Evolutionary conservation across 148 eudicot species (phyloP).

Genomic region (Amaranthus hypochondriacus): DNA sequence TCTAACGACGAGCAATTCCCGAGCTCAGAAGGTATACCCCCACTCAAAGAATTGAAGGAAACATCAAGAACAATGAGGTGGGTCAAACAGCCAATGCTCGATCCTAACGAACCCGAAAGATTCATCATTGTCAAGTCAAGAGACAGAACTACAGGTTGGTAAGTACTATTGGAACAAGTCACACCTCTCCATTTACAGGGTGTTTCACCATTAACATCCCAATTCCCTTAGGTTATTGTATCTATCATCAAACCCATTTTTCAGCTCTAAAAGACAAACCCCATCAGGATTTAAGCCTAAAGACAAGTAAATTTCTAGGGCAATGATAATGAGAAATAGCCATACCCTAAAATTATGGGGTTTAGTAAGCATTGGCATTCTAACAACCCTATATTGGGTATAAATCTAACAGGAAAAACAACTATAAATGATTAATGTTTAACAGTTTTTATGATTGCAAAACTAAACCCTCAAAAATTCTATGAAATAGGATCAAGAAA

Average conservation of each 20-base stretch:
- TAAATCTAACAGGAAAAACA: constrained; percentile 3
- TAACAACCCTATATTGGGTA: constrained; percentile 16
- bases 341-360: constrained; percentile 26
- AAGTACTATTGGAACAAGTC: constrained; percentile 39
- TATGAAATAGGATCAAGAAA: constrained; percentile 6
- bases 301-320: constrained; percentile 33
- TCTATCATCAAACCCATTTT: constrained; percentile 43
- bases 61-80: constrained; percentile 44
- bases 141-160: constrained; percentile 42
- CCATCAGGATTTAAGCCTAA: constrained; percentile 79
- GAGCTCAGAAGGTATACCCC: constrained; percentile 61
- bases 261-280: constrained; percentile 58
- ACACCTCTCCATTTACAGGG: constrained; percentile 92
- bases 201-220: constrained; percentile 59
- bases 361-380: constrained; percentile 36
- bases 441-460: not conserved
- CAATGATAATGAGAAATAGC: constrained; percentile 29
- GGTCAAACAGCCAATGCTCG: constrained; percentile 61
- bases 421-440: not conserved
- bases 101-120: constrained; percentile 66
- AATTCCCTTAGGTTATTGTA: constrained; percentile 41
- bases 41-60: constrained; percentile 50
- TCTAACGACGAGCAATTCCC: constrained; percentile 55
- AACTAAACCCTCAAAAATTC: not conserved
- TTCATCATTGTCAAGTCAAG: constrained; percentile 55